phyloP scores from a whole-genome alignment of 2,329 filamentous ascomycete genomes.

The Thielaviopsis musarum region DNA sequence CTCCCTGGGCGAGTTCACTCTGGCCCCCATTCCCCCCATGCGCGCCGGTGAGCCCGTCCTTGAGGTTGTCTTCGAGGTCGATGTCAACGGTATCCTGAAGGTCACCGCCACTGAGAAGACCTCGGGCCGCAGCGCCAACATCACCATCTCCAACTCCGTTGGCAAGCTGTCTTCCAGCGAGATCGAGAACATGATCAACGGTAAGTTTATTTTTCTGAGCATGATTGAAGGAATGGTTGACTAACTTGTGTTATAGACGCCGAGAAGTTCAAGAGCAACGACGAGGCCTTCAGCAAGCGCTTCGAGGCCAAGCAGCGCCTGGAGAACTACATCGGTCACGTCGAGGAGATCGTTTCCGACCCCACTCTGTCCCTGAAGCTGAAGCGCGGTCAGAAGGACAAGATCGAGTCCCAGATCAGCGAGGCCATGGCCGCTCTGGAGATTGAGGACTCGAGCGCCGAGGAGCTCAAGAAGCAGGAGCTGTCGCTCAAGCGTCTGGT shows the following conservation, averaged over 20 bases:
- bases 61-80: constrained; percentile 97
- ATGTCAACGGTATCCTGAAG: constrained; percentile 99
- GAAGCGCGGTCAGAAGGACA: constrained; percentile 98
- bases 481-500: constrained; percentile 92
- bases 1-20: constrained; percentile 89
- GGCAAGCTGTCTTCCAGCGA: constrained; percentile 89
- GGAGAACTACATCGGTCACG: constrained; percentile 95
- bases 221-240: background rate
- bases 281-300: constrained; percentile 98
- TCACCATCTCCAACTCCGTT: constrained; percentile 98
- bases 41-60: constrained; percentile 90
- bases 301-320: constrained; percentile 99
- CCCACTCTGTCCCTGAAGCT: constrained; percentile 90
- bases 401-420: constrained; percentile 92
- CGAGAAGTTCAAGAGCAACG: constrained; percentile 95
- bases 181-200: constrained; percentile 96
- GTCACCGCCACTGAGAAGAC: constrained; percentile 98
- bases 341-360: constrained; percentile 97
- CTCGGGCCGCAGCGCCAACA: constrained; percentile 94
- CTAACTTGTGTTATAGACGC: constrained; percentile 39
- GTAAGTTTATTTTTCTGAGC: constrained; percentile 24
- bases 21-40: constrained; percentile 77
- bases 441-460: constrained; percentile 76
- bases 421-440: constrained; percentile 97
- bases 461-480: constrained; percentile 99